phyloP scores from a whole-genome alignment of 108 stramenopile species.

The Epithemia pelagica region DNA sequence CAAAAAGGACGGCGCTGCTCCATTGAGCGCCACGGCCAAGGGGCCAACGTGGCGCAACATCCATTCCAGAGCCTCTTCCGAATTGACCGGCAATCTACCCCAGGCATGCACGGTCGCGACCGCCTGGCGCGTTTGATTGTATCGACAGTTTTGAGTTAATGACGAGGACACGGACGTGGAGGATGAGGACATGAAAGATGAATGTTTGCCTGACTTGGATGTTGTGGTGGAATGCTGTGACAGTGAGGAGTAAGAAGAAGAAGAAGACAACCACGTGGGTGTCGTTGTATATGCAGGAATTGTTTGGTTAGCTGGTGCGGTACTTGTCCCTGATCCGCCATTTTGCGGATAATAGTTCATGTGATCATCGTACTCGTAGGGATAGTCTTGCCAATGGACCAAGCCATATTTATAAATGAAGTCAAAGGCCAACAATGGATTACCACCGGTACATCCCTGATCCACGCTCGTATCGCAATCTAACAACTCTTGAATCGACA shows the following conservation, averaged over 20 bases:
- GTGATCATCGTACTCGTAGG: constrained; percentile 30
- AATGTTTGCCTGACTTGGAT: background rate
- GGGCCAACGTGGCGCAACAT: constrained; percentile 70
- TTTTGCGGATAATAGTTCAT: background rate
- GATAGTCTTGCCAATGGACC: constrained; percentile 48
- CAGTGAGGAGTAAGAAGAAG: background rate
- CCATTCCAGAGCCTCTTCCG: constrained; percentile 62
- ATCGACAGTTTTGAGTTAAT: constrained; percentile 15
- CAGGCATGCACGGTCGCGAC: constrained; percentile 65
- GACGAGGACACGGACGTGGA: background rate
- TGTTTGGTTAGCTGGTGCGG: background rate
- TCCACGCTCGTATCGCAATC: constrained; percentile 79
- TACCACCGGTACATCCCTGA: constrained; percentile 91
- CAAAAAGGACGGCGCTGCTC: constrained; percentile 54
- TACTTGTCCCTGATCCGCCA: constrained; percentile 12
- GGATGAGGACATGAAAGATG: too few species aligned
- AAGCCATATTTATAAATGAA: constrained; percentile 73
- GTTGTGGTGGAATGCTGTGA: background rate
- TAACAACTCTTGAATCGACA: constrained; percentile 88
- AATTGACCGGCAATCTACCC: constrained; percentile 59
- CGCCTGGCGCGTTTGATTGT: constrained; percentile 26
- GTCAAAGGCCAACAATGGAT: constrained; percentile 81
- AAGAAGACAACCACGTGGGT: constrained; percentile 22
- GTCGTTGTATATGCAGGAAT: constrained; percentile 21
- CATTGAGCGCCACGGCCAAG: constrained; percentile 66